Evolutionary conservation across 495 filamentous ascomycete species (phyloP).

Genomic region (Aspergillus steynii): DNA sequence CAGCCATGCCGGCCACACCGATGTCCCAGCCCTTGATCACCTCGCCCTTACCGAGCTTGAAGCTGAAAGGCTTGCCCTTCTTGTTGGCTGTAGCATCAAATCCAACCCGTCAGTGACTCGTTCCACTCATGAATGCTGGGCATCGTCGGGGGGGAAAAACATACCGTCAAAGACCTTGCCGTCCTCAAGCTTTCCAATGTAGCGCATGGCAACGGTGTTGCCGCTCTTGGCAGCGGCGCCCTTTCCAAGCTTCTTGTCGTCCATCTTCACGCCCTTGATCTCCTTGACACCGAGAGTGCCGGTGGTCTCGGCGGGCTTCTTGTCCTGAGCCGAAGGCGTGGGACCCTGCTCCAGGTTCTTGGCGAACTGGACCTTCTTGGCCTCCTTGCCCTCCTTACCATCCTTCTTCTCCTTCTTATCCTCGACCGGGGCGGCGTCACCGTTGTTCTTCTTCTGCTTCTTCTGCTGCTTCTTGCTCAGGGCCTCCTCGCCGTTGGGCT

Average conservation of each 20-base stretch:
- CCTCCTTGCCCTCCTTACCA: conserved; percentile 48
- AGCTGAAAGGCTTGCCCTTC: conserved; percentile 93
- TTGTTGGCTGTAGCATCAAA: conserved; percentile 72
- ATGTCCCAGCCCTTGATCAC: conserved; percentile 99
- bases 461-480: conserved; percentile 97
- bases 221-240: conserved; percentile 82
- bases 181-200: conserved; percentile 92
- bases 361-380: conserved; percentile 99
- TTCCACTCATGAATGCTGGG: background rate
- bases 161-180: conserved; percentile 92
- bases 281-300: conserved; percentile 68
- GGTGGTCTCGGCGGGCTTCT: conserved; percentile 50
- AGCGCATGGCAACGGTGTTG: conserved; percentile 85
- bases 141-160: conserved; percentile 27
- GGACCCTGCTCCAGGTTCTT: conserved; percentile 98
- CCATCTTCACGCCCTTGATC: conserved; percentile 84
- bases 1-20: conserved; percentile 85
- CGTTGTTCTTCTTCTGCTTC: conserved; percentile 98
- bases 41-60: conserved; percentile 89
- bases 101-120: conserved; percentile 6
- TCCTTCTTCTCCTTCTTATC: conserved; percentile 54
- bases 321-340: conserved; percentile 57
- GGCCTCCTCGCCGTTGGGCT: conserved; percentile 59
- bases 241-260: conserved; percentile 89
- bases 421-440: conserved; percentile 68